phyloP scores from a whole-genome alignment of 2,329 filamentous ascomycete genomes.

The Diaporthe sp. region DNA sequence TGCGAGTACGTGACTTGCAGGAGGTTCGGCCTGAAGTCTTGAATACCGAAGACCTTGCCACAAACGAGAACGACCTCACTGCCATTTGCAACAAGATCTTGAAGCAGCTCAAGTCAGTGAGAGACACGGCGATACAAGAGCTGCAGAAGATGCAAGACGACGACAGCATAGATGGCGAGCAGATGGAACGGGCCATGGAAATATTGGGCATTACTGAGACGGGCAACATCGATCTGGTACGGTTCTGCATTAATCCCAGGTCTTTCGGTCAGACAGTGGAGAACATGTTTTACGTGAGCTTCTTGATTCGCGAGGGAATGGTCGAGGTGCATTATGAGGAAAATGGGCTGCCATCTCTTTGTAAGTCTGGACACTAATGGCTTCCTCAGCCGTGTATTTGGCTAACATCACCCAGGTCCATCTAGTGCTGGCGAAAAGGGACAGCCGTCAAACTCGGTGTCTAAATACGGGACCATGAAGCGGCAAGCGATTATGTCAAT shows the following conservation, averaged over 20 bases:
- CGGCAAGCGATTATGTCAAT: slow-evolving; percentile 92
- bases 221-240: slow-evolving; percentile 82
- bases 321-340: slow-evolving; percentile 81
- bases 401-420: not conserved
- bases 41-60: slow-evolving; percentile 78
- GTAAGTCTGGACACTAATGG: slow-evolving; percentile 64
- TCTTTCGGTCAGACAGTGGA: slow-evolving; percentile 97
- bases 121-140: slow-evolving; percentile 60
- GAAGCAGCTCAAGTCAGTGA: slow-evolving; percentile 66
- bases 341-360: slow-evolving; percentile 80
- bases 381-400: not conserved
- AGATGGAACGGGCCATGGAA: slow-evolving; percentile 69
- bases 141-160: slow-evolving; percentile 57
- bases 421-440: slow-evolving; percentile 43
- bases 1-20: slow-evolving; percentile 75
- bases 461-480: slow-evolving; percentile 68
- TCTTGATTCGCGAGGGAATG: slow-evolving; percentile 88
- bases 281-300: slow-evolving; percentile 97
- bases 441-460: slow-evolving; percentile 58
- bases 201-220: slow-evolving; percentile 74
- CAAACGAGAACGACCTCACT: slow-evolving; percentile 83
- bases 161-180: slow-evolving; percentile 60
- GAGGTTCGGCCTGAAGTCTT: slow-evolving; percentile 86
- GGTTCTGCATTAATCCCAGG: slow-evolving; percentile 88
- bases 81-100: slow-evolving; percentile 83